Conservation (phyloP, 1,139 yeast species). For the Yamadazyma atlantica region DNA sequence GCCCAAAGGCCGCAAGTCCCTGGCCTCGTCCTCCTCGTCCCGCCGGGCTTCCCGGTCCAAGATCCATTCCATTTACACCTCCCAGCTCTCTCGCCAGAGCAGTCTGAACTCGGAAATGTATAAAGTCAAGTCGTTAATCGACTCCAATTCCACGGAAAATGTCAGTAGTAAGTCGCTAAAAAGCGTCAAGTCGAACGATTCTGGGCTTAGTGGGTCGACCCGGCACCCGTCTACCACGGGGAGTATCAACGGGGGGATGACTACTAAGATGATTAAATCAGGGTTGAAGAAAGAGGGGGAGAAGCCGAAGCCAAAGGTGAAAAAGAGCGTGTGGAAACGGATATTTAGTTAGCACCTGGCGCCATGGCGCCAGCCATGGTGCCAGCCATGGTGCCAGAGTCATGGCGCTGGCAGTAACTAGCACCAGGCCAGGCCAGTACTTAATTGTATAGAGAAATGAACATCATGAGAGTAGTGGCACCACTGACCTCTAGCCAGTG, state of each 20-base stretch:
- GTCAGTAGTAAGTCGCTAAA: conserved; percentile 6
- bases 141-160: conserved; percentile 7
- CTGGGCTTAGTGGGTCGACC: conserved; percentile 1
- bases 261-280: conserved; percentile 15
- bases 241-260: conserved; percentile 12
- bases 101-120: conserved; percentile 23
- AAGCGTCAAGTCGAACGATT: conserved; percentile 3
- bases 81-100: conserved; percentile 11
- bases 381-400: too few relatives aligned
- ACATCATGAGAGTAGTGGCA: too few relatives aligned
- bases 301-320: conserved; percentile 10
- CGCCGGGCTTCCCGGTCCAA: too few relatives aligned
- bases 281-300: conserved; percentile 12
- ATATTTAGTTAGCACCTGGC: conserved; percentile 6
- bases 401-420: too few relatives aligned
- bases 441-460: too few relatives aligned
- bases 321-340: conserved; percentile 18
- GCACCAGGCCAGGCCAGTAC: too few relatives aligned
- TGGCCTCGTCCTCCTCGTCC: too few relatives aligned
- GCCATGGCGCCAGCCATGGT: too few relatives aligned
- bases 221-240: neutral
- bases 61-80: conserved; percentile 32
- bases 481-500: too few relatives aligned
- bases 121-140: conserved; percentile 41
- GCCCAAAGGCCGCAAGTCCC: conserved; percentile 1